Conservation (phyloP, 768 basidiomycete species). For the Dacryopinax spathularia region DNA sequence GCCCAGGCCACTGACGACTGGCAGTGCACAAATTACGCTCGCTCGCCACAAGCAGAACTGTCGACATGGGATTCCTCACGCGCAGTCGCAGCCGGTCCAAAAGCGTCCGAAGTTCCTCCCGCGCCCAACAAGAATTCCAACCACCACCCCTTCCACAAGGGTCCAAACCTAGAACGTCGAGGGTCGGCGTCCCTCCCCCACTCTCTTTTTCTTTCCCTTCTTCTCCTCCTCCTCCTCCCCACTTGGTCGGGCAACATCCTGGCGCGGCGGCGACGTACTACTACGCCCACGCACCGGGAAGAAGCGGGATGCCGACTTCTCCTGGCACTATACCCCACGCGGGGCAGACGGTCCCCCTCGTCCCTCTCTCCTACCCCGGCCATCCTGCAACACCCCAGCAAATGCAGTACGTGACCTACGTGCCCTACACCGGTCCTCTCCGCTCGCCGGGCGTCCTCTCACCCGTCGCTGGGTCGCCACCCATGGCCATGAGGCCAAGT, state of each 20-base stretch:
- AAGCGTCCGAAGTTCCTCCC: too few relatives aligned
- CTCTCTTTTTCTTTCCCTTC: neutral
- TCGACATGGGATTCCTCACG: neutral
- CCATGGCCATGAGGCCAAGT: neutral
- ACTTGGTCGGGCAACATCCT: neutral
- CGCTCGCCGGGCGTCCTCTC: neutral
- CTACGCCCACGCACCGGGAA: neutral
- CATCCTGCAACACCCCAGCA: neutral
- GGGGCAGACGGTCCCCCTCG: neutral
- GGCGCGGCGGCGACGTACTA: neutral
- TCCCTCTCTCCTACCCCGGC: neutral
- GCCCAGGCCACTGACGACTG: too few relatives aligned
- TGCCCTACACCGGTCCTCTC: neutral
- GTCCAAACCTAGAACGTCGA: neutral
- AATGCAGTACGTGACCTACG: neutral
- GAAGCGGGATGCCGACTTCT: neutral
- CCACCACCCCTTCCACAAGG: too few relatives aligned
- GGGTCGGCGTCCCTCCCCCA: neutral
- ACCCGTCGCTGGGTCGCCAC: neutral
- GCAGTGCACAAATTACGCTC: too few relatives aligned
- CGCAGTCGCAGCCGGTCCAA: neutral
- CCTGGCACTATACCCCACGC: neutral
- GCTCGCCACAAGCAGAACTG: too few relatives aligned
- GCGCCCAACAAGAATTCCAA: too few relatives aligned
- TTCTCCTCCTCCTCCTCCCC: neutral